These are phyloP conservation scores for Geotrichum phurueaensis DNA, from an alignment of 1,139 yeast species.

Conservation along the genomic window DNA sequence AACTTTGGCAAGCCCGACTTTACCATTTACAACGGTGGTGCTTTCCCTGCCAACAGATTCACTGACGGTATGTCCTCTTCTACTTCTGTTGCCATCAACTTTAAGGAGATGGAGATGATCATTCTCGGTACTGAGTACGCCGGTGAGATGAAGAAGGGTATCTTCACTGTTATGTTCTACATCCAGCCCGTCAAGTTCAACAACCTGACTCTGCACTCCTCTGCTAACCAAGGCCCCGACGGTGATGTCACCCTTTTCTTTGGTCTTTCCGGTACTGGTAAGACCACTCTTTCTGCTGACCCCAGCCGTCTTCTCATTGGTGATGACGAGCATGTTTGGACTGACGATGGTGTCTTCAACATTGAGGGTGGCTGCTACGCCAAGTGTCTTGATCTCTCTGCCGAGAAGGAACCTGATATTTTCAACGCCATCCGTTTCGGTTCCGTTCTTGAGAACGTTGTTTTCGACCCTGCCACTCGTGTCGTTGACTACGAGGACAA, in stretches of 20 bases:
- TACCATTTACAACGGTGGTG: slow-evolving; percentile 98
- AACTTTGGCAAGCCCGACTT: slow-evolving; percentile 97
- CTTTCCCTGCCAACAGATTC: slow-evolving; percentile 95
- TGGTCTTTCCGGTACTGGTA: slow-evolving; percentile 97
- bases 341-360: slow-evolving; percentile 96
- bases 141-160: slow-evolving; percentile 99
- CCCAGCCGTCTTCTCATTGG: slow-evolving; percentile 92
- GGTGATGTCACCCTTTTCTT: slow-evolving; percentile 90
- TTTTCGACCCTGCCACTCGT: slow-evolving; percentile 72
- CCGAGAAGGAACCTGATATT: slow-evolving; percentile 96
- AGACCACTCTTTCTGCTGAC: slow-evolving; percentile 95
- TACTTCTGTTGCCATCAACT: slow-evolving; percentile 93
- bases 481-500: slow-evolving; percentile 80
- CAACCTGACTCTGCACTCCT: slow-evolving; percentile 90
- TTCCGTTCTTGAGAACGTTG: slow-evolving; percentile 88
- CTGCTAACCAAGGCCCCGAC: slow-evolving; percentile 81
- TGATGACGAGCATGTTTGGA: slow-evolving; percentile 99
- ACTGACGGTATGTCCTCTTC: slow-evolving; percentile 97
- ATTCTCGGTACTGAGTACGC: slow-evolving; percentile 98
- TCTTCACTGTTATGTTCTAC: slow-evolving; percentile 97
- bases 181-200: slow-evolving; percentile 93
- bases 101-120: slow-evolving; percentile 98
- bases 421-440: slow-evolving; percentile 93
- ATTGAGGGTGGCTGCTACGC: slow-evolving; percentile 99
- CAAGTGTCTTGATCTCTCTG: slow-evolving; percentile 84